Evolutionary conservation across 805 yeast species (phyloP), one percentile per base, ranked within the genome.

Genomic region (Yamadazyma ubonensis): DNA sequence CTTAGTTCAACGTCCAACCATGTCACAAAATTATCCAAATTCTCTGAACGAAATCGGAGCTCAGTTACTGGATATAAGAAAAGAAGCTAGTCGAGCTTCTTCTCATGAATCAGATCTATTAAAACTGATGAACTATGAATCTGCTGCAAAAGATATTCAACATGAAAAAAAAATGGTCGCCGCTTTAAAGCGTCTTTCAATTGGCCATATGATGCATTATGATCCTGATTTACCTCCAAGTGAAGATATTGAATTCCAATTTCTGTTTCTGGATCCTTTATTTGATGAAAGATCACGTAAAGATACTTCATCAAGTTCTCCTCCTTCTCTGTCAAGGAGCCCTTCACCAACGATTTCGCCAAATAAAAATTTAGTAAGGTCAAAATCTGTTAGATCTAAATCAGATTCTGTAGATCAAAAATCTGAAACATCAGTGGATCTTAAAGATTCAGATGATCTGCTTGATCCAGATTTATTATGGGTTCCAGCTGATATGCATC

Each of bases 401-500:
- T 12, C 36, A 12, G 32, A 25, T 12, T 45, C 51, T 8, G 17
- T 41, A 14, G 37, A 38, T 23, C 21, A 25, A 9, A 46, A 32
- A 38, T 15, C 48, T 11, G 30, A 29, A 18, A 14, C 28, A 5
- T n/a, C 30, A 3, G 6, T 26, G 14, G 58, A 54, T 35, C 52
- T 57, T 6, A 54, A 52, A 19, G 53, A 48, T 17, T 38, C 29
- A 10, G 63, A 55, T 17, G 53, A 34, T 18, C 49, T 42, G 38
- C 43, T 43, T 10, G 51, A 44, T 20, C 41, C 51, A 5, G 35
- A 75, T 35, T 66, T 86, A 22, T 66, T 91, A 39, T 91, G 99
- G 99, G 97, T 93, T 1, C 98, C 98, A 0, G 99, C 98, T 2
- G 80, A 79, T 46, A 72, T 88, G 27, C 99, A 93, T 58, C 98